Evolutionary conservation across 257 asterid genomes (phyloP).

Genomic region (Solanum dulcamara): DNA sequence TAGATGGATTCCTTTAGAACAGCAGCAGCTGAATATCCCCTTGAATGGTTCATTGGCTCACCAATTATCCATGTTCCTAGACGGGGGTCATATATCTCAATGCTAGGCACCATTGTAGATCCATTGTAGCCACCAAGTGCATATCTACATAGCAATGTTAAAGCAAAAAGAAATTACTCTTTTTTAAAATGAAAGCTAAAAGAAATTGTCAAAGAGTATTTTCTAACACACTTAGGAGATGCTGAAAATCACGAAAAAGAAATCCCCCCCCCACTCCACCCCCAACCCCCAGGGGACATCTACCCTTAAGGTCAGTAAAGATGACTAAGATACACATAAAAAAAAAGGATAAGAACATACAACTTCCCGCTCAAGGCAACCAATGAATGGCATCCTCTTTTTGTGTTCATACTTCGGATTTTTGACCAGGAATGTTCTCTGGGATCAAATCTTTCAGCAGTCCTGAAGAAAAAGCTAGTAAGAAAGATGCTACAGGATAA

Average conservation of each 20-base stretch:
- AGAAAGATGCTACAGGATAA: background rate
- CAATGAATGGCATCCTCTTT: slow-evolving; percentile 63
- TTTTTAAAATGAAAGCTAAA: background rate
- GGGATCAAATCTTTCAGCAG: slow-evolving; percentile 88
- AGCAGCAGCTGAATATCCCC: slow-evolving; percentile 58
- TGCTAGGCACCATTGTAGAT: slow-evolving; percentile 29
- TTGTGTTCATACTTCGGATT: slow-evolving; percentile 41
- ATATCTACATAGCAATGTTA: slow-evolving; percentile 29
- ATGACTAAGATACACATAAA: background rate
- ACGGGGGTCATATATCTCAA: slow-evolving; percentile 77
- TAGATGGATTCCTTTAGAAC: slow-evolving; percentile 45
- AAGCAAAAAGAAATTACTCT: background rate
- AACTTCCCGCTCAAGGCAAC: slow-evolving; percentile 55
- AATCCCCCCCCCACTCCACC: background rate
- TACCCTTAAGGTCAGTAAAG: background rate
- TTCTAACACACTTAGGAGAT: background rate
- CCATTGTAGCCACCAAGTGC: slow-evolving; percentile 76
- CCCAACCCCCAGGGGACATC: background rate
- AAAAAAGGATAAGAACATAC: slow-evolving; percentile 25
- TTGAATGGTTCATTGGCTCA: slow-evolving; percentile 45
- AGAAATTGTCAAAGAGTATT: background rate
- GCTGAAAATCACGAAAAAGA: background rate
- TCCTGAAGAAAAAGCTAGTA: slow-evolving; percentile 19
- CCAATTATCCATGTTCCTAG: slow-evolving; percentile 45
- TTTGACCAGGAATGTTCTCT: slow-evolving; percentile 75